Base-by-base conservation (phyloP, 305 asterid genomes). In the Fraxinus latifolia region DNA sequence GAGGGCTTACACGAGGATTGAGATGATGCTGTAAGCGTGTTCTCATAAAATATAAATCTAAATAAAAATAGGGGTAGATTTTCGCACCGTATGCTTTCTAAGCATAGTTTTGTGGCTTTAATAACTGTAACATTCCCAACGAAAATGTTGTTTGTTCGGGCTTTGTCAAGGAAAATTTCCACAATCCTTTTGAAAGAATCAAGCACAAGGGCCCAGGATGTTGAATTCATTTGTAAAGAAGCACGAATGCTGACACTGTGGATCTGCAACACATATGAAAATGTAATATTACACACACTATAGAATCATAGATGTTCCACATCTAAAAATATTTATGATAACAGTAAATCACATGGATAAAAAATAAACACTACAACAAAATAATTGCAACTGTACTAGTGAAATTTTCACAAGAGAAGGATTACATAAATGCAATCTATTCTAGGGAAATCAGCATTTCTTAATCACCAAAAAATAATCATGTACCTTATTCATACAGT, bases 21-120 rank as follows among this genome's bases (percentile, higher is more conserved):
- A 33, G 79, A 77, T 2, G 44, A 36, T 79, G 83, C 79, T 82
- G 53, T 80, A 74, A 79, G 71, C 82, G 74, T 76, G 60, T 68
- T 81, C 39, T 47, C 11, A 39, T 65, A 31, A 75, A 62, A 44
- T 32, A 62, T 74, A 85, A 74, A 68, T 19, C 8, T 21, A 60
- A 65, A 25, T 11, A 65, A 65, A 21, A 1, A 62, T 25, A 0
- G 17, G 82, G 83, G 36, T 11, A 81, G 74, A 84, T 50, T 74
- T 76, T 67, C 85, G 27, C 80, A 93, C 99, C 95, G 84, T 86
- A 91, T 50, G 84, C 87, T 91, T 84, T 91, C 95, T 50, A 93
- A 85, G 87, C 94, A 90, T 53, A 90, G 91, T 86, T 89, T 88
- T 78, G 89, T 88, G 80, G 94, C 91, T 88, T 86, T 83, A 79